Conservation (phyloP, 2,329 filamentous ascomycete genomes). For the Claviceps quebecensis region DNA sequence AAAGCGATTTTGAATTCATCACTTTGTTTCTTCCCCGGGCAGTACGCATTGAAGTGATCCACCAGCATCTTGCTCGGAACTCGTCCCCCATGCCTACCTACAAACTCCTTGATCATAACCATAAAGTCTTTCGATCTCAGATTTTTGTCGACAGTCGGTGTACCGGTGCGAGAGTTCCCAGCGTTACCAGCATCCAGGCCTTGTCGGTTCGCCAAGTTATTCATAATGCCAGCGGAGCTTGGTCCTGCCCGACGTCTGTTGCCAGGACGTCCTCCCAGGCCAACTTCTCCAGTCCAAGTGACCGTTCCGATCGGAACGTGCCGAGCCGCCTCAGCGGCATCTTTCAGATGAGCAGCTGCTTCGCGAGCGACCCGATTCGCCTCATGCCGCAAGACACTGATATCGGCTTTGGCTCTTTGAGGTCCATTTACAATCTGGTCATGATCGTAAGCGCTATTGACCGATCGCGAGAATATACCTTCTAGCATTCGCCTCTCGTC, state of each 20-base stretch:
- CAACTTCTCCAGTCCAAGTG: constrained; percentile 84
- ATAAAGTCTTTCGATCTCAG: constrained; percentile 49
- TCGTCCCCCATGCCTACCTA: constrained; percentile 61
- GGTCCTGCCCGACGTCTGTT: constrained; percentile 37
- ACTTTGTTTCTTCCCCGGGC: constrained; percentile 47
- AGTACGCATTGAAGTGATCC: constrained; percentile 77
- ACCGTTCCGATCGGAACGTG: constrained; percentile 68
- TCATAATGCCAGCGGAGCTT: constrained; percentile 40
- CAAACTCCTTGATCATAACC: constrained; percentile 62
- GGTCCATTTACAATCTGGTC: constrained; percentile 77
- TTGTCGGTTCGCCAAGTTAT: constrained; percentile 43
- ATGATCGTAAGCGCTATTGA: constrained; percentile 87
- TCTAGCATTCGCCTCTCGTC: constrained; percentile 72
- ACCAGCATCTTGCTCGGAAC: constrained; percentile 76
- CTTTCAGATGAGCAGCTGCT: constrained; percentile 62
- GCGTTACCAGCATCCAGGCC: constrained; percentile 30
- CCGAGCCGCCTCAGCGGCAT: constrained; percentile 58
- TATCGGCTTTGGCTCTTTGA: constrained; percentile 57
- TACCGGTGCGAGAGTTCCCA: constrained; percentile 31
- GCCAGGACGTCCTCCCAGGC: constrained; percentile 59
- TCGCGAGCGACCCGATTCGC: constrained; percentile 65
- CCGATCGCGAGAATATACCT: constrained; percentile 73
- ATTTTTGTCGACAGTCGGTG: constrained; percentile 24
- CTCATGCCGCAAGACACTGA: constrained; percentile 65
- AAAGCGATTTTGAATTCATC: constrained; percentile 74